These are phyloP conservation scores for Pythium coloratum DNA, from an alignment of 352 stramenopile genomes.

Conservation along the genomic window DNA sequence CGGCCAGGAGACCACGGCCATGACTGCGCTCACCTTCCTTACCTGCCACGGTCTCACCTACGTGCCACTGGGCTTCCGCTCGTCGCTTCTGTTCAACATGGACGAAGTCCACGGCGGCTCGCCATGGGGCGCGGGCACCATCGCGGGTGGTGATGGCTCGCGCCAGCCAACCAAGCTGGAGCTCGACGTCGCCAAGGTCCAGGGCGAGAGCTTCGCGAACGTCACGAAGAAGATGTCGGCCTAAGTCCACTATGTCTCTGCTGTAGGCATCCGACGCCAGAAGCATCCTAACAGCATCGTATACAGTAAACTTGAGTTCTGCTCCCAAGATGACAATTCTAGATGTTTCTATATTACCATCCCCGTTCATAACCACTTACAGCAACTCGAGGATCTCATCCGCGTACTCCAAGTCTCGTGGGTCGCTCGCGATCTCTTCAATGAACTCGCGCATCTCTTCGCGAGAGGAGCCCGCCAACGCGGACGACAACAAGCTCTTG, in stretches of 20 bases:
- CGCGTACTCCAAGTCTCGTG: conserved; percentile 11
- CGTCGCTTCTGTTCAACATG: conserved; percentile 65
- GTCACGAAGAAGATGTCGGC: conserved; percentile 83
- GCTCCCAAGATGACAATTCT: no score
- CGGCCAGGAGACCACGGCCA: conserved; percentile 89
- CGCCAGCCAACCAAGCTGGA: conserved; percentile 84
- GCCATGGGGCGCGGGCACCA: conserved; percentile 82
- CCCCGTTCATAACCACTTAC: background rate
- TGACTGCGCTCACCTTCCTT: conserved; percentile 86
- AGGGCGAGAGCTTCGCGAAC: conserved; percentile 83
- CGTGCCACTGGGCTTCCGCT: conserved; percentile 85
- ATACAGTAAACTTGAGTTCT: no score
- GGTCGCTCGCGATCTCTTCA: conserved; percentile 16
- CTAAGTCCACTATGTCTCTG: conserved; percentile 21
- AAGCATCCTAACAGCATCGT: no score
- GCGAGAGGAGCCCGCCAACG: conserved; percentile 23
- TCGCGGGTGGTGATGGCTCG: conserved; percentile 78
- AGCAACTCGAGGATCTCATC: conserved; percentile 18
- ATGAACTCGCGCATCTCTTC: conserved; percentile 23
- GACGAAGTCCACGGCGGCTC: conserved; percentile 77
- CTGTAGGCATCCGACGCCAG: no score
- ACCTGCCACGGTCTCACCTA: conserved; percentile 91
- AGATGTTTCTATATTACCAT: background rate
- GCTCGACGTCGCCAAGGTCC: conserved; percentile 66
- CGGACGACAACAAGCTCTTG: conserved; percentile 12